Base-by-base conservation (phyloP, 2,329 filamentous ascomycete genomes). In the Trichoderma koningii region DNA sequence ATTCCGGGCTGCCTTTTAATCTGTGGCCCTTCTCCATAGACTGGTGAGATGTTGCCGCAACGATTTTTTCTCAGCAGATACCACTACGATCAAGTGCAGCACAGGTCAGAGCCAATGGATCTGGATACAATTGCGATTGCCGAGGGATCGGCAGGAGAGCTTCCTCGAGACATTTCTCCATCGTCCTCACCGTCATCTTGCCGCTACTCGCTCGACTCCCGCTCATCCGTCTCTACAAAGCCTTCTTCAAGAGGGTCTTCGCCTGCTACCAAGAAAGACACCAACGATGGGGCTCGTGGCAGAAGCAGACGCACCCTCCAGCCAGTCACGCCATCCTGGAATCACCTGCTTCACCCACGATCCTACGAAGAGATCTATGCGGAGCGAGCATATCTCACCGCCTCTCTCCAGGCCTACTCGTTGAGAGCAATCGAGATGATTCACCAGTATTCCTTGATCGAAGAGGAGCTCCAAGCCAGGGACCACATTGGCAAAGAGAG, bases 301-400 rank as follows among this genome's bases (percentile, higher is more conserved):
- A 59, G 47, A 45, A 57, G 55, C 48, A 57, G 30, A 51, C 51
- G 26, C 26, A 63, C 17, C 42, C 3, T 38, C 3, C 23, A 48
- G 34, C 30, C 44, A 10, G 38, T 7, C 3, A 34, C 34, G 17
- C 44, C 64, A 3, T 23, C 7, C 15, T 56, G 67, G 66, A 70
- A 66, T 28, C 63, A 68, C 17, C 69, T 76, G 64, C 72, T 80
- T 51, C 72, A 75, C 3, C 78, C 77, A 2, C 76, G 80, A 1
- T 71, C 79, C 0, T 76, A 81, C 55, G 75, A 79, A 19, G 77
- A 78, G 5, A 74, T 85, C 4, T 76, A 79, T 61, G 71, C 73
- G 3, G 83, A 87, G 68, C 76, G 77, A 14, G 72, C 77, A 7
- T 84, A 85, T 65, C 78, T 86, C 19, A 64, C 77, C 1, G 66